Conservation (phyloP, 129 eudicot species). For the Artemisia tridentata region DNA sequence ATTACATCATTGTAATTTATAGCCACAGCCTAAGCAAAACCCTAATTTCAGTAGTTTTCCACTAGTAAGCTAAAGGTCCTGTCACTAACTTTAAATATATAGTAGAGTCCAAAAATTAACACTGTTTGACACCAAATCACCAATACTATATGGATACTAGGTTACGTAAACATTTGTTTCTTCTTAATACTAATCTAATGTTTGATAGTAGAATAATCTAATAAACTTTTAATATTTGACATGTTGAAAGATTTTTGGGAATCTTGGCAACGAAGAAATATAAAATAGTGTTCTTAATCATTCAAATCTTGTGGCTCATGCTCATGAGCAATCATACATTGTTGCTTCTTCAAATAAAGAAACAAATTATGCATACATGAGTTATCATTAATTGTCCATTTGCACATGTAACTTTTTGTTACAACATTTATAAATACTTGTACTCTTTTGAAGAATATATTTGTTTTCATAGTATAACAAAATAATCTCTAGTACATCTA, state of each 20-base stretch:
- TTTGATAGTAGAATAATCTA: background rate
- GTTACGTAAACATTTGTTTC: background rate
- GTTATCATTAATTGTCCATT: conserved; percentile 24
- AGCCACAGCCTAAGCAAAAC: too few species aligned
- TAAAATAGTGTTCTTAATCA: conserved; percentile 23
- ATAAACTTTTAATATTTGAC: conserved; percentile 7
- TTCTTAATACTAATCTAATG: background rate
- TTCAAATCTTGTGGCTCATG: conserved; percentile 33
- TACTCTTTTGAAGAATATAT: background rate
- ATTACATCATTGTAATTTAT: too few species aligned
- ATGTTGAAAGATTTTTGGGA: conserved; percentile 25
- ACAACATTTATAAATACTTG: conserved; percentile 8
- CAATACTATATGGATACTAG: background rate
- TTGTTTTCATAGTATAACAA: background rate
- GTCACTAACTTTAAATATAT: too few species aligned
- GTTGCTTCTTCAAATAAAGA: conserved; percentile 25
- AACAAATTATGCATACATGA: conserved; percentile 27
- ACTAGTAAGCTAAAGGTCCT: too few species aligned
- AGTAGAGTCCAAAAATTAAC: background rate
- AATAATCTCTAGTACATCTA: background rate
- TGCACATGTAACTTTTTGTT: conserved; percentile 31
- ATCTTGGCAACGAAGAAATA: conserved; percentile 28
- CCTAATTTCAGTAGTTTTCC: too few species aligned
- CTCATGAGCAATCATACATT: conserved; percentile 30
- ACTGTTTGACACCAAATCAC: background rate